These are phyloP conservation scores for Solanum bulbocastanum DNA, from an alignment of 257 asterid genomes.

Conservation along the genomic window DNA sequence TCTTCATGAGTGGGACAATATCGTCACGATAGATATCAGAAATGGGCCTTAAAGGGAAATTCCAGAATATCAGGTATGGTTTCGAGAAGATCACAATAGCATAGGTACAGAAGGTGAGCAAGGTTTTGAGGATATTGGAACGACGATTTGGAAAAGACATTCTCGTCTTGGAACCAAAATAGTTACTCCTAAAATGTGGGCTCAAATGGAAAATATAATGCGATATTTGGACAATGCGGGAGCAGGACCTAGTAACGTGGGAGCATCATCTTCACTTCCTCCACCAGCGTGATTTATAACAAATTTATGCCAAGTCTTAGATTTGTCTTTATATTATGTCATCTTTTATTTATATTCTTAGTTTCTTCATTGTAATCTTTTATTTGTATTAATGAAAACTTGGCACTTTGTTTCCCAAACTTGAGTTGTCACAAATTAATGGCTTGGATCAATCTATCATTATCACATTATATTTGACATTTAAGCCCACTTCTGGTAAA, in stretches of 20 bases:
- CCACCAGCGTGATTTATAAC: background rate
- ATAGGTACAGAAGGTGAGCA: background rate
- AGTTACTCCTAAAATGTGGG: background rate
- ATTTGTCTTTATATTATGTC: too few relatives aligned
- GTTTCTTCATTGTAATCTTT: too few relatives aligned
- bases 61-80: background rate
- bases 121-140: background rate
- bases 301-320: too few relatives aligned
- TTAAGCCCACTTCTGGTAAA: background rate
- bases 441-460: background rate
- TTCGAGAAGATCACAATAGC: background rate
- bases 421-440: too few relatives aligned
- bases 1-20: background rate
- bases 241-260: background rate
- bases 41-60: background rate
- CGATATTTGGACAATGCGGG: background rate
- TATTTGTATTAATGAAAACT: too few relatives aligned
- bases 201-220: background rate
- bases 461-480: too few relatives aligned
- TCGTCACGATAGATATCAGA: background rate
- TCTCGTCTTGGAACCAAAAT: too few relatives aligned
- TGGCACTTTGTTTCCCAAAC: background rate
- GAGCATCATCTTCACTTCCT: background rate
- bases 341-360: too few relatives aligned
- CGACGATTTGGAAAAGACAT: fast-evolving